These are phyloP conservation scores for Amanita brunnescens DNA, from an alignment of 768 basidiomycete species.

Conservation along the genomic window DNA sequence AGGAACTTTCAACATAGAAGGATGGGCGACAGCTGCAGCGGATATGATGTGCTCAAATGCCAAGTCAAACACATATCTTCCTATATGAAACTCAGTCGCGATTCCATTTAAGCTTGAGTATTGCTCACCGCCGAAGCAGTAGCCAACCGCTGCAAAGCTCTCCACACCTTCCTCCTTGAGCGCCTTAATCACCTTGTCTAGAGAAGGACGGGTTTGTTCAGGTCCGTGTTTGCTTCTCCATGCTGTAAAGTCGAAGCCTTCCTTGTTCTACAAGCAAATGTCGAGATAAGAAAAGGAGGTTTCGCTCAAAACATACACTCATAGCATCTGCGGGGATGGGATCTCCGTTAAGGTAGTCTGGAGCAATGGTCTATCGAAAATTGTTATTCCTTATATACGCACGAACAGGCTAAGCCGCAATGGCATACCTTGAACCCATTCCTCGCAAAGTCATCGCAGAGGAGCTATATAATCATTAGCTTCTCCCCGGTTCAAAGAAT, in stretches of 20 bases:
- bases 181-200: slow-evolving; percentile 48
- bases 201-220: slow-evolving; percentile 31
- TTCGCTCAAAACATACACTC: background rate
- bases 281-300: background rate
- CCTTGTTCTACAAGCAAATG: background rate
- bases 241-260: slow-evolving; percentile 26
- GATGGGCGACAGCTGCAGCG: slow-evolving; percentile 46
- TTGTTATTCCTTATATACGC: background rate
- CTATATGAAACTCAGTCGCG: slow-evolving; percentile 22
- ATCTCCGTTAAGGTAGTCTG: slow-evolving; percentile 40
- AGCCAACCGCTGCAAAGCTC: slow-evolving; percentile 51
- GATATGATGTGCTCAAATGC: slow-evolving; percentile 45
- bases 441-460: slow-evolving; percentile 10
- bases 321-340: slow-evolving; percentile 19
- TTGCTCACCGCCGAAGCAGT: slow-evolving; percentile 58
- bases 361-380: slow-evolving; percentile 23
- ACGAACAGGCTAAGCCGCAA: background rate
- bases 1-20: slow-evolving; percentile 49
- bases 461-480: slow-evolving; percentile 19
- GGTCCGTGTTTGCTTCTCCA: slow-evolving; percentile 38
- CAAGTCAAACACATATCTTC: slow-evolving; percentile 52
- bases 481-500: background rate
- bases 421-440: slow-evolving; percentile 25
- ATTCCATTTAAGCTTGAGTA: too few relatives aligned
- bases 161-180: slow-evolving; percentile 54